Conservation (phyloP, 1,139 yeast species). For the Suhomyces anneliseae region DNA sequence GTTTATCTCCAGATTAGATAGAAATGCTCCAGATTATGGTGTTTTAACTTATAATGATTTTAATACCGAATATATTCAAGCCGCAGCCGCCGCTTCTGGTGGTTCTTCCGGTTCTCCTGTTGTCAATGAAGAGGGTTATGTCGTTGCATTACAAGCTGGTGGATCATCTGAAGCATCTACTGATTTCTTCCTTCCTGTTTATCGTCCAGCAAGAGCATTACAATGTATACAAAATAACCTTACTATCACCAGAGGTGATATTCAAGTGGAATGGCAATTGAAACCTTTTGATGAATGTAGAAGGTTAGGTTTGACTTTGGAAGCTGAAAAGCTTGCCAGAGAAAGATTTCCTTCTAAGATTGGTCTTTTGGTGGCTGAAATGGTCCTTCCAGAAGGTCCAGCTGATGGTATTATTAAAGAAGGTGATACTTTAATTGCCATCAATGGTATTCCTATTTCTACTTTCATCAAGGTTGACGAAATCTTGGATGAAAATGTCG, state of each 20-base stretch:
- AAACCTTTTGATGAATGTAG: conserved; percentile 91
- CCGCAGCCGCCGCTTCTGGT: conserved; percentile 94
- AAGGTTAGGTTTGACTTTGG: conserved; percentile 77
- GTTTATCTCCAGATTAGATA: conserved; percentile 83
- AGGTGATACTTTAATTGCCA: conserved; percentile 81
- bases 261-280: conserved; percentile 86
- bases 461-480: conserved; percentile 83
- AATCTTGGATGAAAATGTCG: conserved; percentile 73
- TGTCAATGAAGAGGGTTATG: conserved; percentile 81
- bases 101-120: conserved; percentile 97
- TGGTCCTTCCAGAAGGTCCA: conserved; percentile 86
- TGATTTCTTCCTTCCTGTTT: conserved; percentile 85
- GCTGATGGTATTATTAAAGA: conserved; percentile 72
- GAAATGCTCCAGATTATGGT: conserved; percentile 95
- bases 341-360: conserved; percentile 68
- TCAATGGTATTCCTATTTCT: conserved; percentile 64
- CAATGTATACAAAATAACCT: conserved; percentile 59
- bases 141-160: conserved; percentile 93
- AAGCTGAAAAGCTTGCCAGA: conserved; percentile 72
- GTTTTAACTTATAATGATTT: conserved; percentile 88
- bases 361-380: conserved; percentile 82
- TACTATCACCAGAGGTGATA: conserved; percentile 71
- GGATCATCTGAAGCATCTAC: conserved; percentile 91
- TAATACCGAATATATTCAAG: conserved; percentile 94
- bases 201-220: conserved; percentile 79